phyloP scores from a whole-genome alignment of 495 filamentous ascomycete species.

The Neurospora hispaniola region DNA sequence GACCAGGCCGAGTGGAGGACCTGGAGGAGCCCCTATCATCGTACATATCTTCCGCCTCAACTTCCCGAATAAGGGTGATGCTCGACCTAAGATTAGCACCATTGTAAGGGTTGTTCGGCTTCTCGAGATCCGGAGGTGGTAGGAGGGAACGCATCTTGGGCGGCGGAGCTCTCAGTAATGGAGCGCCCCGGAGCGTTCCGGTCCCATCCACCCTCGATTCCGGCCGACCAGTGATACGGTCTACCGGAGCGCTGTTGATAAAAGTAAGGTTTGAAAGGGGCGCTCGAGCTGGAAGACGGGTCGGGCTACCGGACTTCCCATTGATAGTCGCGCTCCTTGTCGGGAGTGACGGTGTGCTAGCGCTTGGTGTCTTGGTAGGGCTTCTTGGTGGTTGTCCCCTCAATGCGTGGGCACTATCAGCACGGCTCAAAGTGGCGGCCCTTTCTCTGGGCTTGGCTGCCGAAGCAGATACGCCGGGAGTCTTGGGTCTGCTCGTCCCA shows the following conservation, averaged over 20 bases:
- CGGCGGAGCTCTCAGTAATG: conserved; percentile 53
- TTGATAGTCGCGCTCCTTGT: conserved; percentile 13
- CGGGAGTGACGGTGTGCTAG: conserved; percentile 20
- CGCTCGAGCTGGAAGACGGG: conserved; percentile 71
- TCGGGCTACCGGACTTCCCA: conserved; percentile 44
- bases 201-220: conserved; percentile 28
- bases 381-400: conserved; percentile 35
- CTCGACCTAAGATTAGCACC: conserved; percentile 55
- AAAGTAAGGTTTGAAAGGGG: conserved; percentile 72
- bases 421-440: conserved; percentile 29
- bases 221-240: conserved; percentile 22
- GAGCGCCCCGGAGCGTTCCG: conserved; percentile 32
- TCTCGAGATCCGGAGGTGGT: conserved; percentile 54
- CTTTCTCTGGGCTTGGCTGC: conserved; percentile 27
- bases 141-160: conserved; percentile 80
- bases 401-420: conserved; percentile 20
- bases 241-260: conserved; percentile 75
- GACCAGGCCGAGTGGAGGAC: conserved; percentile 3
- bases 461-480: conserved; percentile 53
- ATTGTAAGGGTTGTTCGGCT: conserved; percentile 50
- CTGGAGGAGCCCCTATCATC: conserved; percentile 44
- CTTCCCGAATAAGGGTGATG: conserved; percentile 51
- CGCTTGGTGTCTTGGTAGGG: conserved; percentile 56
- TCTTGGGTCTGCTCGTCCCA: conserved; percentile 60
- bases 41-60: conserved; percentile 77